These are phyloP conservation scores for Tolypocladium ophioglossoides DNA, from an alignment of 2,329 filamentous ascomycete species.

Conservation along the genomic window DNA sequence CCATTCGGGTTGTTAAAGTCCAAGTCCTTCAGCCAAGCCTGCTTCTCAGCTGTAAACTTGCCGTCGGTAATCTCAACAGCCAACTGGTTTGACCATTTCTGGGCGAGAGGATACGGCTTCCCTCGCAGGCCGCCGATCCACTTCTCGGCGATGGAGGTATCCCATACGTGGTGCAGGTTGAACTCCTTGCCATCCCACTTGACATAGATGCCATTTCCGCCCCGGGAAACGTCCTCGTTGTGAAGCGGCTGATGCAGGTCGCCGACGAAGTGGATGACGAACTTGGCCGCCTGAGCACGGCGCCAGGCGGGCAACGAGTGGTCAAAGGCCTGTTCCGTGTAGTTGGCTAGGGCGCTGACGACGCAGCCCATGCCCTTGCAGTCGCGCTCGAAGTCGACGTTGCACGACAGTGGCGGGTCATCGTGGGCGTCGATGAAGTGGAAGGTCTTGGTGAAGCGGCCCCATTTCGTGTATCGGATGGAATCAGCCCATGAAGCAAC, in stretches of 20 bases:
- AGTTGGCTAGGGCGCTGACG: slow-evolving; percentile 49
- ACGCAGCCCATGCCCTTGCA: slow-evolving; percentile 54
- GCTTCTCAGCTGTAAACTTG: slow-evolving; percentile 38
- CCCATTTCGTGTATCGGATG: slow-evolving; percentile 53
- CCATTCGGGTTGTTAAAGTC: slow-evolving; percentile 40
- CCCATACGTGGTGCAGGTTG: slow-evolving; percentile 68
- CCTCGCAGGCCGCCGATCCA: slow-evolving; percentile 44
- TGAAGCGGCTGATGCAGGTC: slow-evolving; percentile 63
- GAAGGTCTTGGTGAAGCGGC: slow-evolving; percentile 49
- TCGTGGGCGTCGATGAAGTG: slow-evolving; percentile 64
- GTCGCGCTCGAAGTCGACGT: slow-evolving; percentile 48
- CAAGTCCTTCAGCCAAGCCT: slow-evolving; percentile 46
- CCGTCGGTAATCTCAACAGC: slow-evolving; percentile 43
- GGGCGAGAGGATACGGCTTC: slow-evolving; percentile 38
- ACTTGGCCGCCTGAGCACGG: slow-evolving; percentile 51
- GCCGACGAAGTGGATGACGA: slow-evolving; percentile 57
- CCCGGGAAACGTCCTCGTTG: slow-evolving; percentile 50
- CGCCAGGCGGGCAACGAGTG: slow-evolving; percentile 30
- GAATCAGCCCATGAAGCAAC: slow-evolving; percentile 60
- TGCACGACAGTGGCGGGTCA: slow-evolving; percentile 44
- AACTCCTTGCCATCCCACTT: slow-evolving; percentile 43
- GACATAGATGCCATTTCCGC: slow-evolving; percentile 60
- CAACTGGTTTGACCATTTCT: slow-evolving; percentile 46
- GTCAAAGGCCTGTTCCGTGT: slow-evolving; percentile 45
- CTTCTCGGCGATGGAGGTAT: slow-evolving; percentile 58